Conservation (phyloP, 768 basidiomycete species). For the Mrakia hoshinonis region DNA sequence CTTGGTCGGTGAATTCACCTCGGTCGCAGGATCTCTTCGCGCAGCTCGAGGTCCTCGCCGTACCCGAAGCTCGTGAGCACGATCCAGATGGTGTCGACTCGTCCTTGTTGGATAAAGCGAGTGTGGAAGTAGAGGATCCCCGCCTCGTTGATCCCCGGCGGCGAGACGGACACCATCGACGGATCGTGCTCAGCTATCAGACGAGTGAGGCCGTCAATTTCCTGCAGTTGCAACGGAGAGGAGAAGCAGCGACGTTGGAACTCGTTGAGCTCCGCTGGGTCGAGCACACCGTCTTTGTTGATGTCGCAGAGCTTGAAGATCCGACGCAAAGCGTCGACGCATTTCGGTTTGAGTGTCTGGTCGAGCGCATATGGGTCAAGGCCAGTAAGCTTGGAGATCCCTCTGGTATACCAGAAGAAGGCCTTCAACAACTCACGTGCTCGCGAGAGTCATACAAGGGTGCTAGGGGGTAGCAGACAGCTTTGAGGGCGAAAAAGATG, state of each 20-base stretch:
- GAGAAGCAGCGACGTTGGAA: constrained; percentile 88
- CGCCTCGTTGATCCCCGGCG: constrained; percentile 69
- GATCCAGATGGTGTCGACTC: constrained; percentile 96
- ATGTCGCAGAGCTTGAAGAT: constrained; percentile 95
- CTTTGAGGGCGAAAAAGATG: constrained; percentile 97
- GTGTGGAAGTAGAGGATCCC: constrained; percentile 94
- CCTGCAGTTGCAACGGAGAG: constrained; percentile 79
- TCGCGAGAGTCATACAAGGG: constrained; percentile 94
- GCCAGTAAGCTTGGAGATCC: background rate
- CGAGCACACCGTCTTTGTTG: constrained; percentile 87
- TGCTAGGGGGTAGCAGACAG: constrained; percentile 91
- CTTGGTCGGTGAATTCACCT: constrained; percentile 51
- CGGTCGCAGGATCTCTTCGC: constrained; percentile 77
- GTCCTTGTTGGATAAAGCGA: constrained; percentile 88
- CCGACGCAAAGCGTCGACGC: constrained; percentile 72
- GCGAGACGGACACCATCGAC: constrained; percentile 40
- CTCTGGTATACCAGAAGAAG: background rate
- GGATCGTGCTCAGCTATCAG: constrained; percentile 75
- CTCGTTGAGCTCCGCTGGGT: constrained; percentile 84
- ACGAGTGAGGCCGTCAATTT: constrained; percentile 91
- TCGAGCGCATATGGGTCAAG: background rate
- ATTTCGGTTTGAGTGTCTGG: constrained; percentile 85
- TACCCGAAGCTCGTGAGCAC: constrained; percentile 92
- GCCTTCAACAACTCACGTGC: constrained; percentile 53
- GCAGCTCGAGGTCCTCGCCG: constrained; percentile 81